Conservation (phyloP, 306 rosid species). For the Hylodesmum podocarpum region DNA sequence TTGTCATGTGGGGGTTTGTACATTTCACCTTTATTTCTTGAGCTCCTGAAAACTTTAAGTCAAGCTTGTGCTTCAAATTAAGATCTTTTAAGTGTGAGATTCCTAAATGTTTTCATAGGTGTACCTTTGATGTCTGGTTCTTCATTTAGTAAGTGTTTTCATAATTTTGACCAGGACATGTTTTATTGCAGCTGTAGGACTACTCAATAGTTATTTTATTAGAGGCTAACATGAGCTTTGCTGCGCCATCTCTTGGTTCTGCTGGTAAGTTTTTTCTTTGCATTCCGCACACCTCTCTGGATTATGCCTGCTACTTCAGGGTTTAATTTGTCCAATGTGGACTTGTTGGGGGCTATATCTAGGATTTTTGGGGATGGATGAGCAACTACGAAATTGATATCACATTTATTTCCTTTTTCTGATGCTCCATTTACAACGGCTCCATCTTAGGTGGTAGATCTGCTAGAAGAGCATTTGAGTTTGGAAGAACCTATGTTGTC, state of each 20-base stretch:
- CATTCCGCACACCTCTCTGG: not conserved
- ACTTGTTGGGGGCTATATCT: not conserved
- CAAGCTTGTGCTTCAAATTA: not conserved
- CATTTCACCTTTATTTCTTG: not conserved
- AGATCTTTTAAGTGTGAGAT: not conserved
- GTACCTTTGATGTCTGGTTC: not conserved
- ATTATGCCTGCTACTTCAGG: not conserved
- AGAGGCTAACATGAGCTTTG: constrained; percentile 70
- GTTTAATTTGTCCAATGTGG: constrained; percentile 8
- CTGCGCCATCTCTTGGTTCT: constrained; percentile 70
- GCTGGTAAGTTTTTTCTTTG: constrained; percentile 63
- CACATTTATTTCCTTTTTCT: not conserved
- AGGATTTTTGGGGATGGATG: not conserved
- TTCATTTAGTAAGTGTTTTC: not conserved
- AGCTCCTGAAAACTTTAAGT: not conserved
- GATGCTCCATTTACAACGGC: not conserved
- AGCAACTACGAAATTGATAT: not conserved
- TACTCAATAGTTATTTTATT: constrained; percentile 34
- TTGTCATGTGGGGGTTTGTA: not conserved
- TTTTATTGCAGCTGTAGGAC: constrained; percentile 45
- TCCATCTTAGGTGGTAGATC: constrained; percentile 61
- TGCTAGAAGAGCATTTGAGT: constrained; percentile 67
- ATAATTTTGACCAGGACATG: no score
- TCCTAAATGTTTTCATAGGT: not conserved
- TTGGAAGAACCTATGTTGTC: constrained; percentile 93